Evolutionary conservation across 345 rosid genomes (phyloP), one percentile per base, ranked within the genome.

Genomic region (Populus nigra): DNA sequence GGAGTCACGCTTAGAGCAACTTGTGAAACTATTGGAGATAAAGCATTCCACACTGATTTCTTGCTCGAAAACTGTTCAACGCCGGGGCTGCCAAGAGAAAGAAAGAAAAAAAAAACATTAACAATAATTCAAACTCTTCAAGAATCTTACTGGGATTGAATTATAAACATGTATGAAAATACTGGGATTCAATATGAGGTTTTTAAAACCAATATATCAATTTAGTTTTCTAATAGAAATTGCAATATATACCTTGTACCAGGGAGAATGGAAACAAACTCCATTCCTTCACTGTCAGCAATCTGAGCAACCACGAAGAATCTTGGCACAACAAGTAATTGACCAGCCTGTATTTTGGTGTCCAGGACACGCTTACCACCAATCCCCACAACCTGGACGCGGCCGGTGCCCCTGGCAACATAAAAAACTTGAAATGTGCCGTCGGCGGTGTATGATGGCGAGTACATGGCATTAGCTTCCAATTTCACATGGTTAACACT

Each of bases 251-350:
- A 85, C 83, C 73, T 11, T 7, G 72, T 11, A 8, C 71, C 43
- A 59, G 74, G 79, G 5, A 70, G 4, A 59, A 81, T 39, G 36
- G 84, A 81, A 63, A 84, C 49, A 23, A 77, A 71, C 43, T 79
- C 79, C 73, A 83, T 7, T 45, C 83, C 86, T 61, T 72, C 74
- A 38, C 1, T 29, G 5, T 74, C 80, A 17, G 83, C 83, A 41
- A 73, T 59, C 3, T 41, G 12, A 27, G 77, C 66, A 3, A 77
- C 33, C 18, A 49, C 53, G 49, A 84, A 84, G 22, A 81, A 79
- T 55, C 68, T 75, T 5, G 86, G 86, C 41, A 84, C 86, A 1
- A 80, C 69, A n/a, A 84, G 55, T 35, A 84, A 13, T 12, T 86
- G 83, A 11, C 82, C 89, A 22, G 69, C 68, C 57, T 78, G 68